These are phyloP conservation scores for Streptanthus diversifolius DNA, from an alignment of 345 rosid genomes.

Conservation along the genomic window DNA sequence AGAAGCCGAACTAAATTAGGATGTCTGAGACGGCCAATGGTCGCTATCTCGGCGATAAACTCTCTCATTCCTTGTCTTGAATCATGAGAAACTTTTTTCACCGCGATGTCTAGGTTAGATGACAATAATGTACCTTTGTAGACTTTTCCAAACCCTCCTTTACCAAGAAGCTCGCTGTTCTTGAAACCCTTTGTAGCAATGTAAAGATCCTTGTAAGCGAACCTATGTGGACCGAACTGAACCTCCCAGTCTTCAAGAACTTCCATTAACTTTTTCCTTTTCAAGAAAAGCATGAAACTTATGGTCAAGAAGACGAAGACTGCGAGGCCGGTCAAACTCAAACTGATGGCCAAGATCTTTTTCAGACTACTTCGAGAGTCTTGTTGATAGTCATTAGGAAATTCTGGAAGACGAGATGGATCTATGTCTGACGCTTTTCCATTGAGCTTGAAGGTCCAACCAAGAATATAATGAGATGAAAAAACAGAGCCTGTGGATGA, in stretches of 20 bases:
- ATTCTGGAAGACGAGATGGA: conserved; percentile 44
- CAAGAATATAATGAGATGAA: conserved; percentile 41
- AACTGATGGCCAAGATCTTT: conserved; percentile 33
- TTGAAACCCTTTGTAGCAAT: conserved; percentile 46
- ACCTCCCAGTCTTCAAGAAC: conserved; percentile 45
- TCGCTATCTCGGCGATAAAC: conserved; percentile 42
- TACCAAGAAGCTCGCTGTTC: conserved; percentile 40
- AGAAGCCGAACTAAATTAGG: conserved; percentile 42
- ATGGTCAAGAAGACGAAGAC: conserved; percentile 16
- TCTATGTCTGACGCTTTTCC: conserved; percentile 38
- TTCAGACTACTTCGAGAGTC: background rate
- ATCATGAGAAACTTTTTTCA: conserved; percentile 47
- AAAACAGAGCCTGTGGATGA: conserved; percentile 28
- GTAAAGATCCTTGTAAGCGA: conserved; percentile 39
- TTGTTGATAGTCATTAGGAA: conserved; percentile 29
- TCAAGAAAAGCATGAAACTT: conserved; percentile 6
- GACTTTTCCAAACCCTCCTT: conserved; percentile 49
- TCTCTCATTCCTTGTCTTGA: conserved; percentile 48
- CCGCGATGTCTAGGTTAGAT: conserved; percentile 33
- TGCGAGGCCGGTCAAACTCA: background rate
- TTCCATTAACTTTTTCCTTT: conserved; percentile 36
- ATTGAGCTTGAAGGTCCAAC: conserved; percentile 53
- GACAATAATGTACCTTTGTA: conserved; percentile 39
- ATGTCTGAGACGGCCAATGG: conserved; percentile 44
- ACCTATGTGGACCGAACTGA: conserved; percentile 42